Evolutionary conservation across 164 flowering plant genomes (phyloP).

Genomic region (grape (Vitis vinifera)): DNA sequence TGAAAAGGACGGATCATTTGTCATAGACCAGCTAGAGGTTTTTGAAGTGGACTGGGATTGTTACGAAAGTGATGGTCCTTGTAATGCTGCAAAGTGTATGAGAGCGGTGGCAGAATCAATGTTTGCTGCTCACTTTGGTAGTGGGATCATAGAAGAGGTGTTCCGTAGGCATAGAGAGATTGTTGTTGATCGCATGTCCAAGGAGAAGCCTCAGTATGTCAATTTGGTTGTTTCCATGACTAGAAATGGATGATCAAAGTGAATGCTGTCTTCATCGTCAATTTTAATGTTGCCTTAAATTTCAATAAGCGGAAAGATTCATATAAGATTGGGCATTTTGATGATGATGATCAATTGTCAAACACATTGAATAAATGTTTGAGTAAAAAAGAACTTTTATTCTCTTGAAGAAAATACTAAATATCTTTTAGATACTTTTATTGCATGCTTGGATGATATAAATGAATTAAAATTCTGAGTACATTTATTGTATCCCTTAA

Average conservation of each 20-base stretch:
- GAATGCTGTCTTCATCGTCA: no score
- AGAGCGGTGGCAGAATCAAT: constrained; percentile 9
- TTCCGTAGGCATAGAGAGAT: not conserved
- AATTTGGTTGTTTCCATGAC: not conserved
- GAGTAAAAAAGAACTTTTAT: no score
- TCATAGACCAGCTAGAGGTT: not conserved
- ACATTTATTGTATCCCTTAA: no score
- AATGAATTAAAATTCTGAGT: no score
- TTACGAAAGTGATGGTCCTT: not conserved
- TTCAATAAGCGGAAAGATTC: no score
- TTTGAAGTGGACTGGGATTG: not conserved
- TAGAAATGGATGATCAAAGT: not conserved
- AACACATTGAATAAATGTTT: no score
- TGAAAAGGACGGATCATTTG: constrained; percentile 5
- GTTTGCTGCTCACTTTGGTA: constrained; percentile 6
- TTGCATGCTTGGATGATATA: no score
- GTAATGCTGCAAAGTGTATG: not conserved
- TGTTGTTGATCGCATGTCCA: not conserved
- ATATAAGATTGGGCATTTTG: no score
- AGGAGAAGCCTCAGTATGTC: not conserved
- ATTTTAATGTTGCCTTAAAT: no score
- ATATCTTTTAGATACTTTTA: no score
- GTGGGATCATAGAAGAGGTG: not conserved
- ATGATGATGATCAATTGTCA: no score
- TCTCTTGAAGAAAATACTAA: no score